Evolutionary conservation across 2,329 filamentous ascomycete genomes (phyloP).

Genomic region (Exophiala mesophila): DNA sequence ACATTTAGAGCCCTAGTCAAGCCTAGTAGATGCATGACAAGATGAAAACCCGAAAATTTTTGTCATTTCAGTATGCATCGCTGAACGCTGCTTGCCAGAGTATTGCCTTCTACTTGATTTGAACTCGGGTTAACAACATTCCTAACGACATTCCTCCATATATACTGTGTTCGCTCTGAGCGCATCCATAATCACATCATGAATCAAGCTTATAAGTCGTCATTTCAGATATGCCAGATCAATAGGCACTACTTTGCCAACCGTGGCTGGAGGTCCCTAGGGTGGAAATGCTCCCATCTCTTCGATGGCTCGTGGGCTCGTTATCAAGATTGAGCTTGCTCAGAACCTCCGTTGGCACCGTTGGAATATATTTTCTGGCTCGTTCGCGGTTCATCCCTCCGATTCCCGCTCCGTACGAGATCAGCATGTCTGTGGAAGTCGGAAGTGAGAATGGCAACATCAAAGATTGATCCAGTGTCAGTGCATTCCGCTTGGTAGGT

Average conservation of each 20-base stretch:
- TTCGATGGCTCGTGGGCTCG: conserved; percentile 7
- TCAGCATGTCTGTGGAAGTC: conserved; percentile 93
- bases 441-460: conserved; percentile 95
- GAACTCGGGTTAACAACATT: no score
- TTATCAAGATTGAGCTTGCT: conserved; percentile 57
- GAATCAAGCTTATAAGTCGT: no score
- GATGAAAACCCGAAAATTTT: no score
- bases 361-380: conserved; percentile 92
- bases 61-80: no score
- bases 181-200: no score
- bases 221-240: no score
- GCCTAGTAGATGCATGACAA: no score
- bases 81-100: no score
- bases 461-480: conserved; percentile 81
- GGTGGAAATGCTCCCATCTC: conserved; percentile 16
- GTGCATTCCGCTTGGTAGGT: conserved; percentile 27
- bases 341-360: conserved; percentile 88
- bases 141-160: no score
- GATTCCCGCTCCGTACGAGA: conserved; percentile 91
- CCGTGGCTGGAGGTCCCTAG: conserved; percentile 19
- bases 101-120: no score
- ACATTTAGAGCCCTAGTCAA: no score
- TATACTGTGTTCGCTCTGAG: no score
- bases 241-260: conserved; percentile 15
- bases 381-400: conserved; percentile 87